Conservation (phyloP, 2,329 filamentous ascomycete genomes). For the Colletotrichum plurivorum region DNA sequence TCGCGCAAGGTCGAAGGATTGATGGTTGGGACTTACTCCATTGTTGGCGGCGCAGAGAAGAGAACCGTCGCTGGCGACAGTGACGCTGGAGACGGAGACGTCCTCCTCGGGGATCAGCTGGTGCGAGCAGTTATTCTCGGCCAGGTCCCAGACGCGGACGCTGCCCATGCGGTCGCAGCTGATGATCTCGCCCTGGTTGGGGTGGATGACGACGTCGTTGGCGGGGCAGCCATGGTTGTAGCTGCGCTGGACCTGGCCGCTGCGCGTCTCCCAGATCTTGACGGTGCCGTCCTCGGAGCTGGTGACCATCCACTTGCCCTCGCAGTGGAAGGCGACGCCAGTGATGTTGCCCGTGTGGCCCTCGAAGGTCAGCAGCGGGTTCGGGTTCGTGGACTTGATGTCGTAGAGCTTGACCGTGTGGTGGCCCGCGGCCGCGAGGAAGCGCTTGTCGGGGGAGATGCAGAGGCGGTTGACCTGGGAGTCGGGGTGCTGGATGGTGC, state of each 20-base stretch:
- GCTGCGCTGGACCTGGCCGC: slow-evolving; percentile 88
- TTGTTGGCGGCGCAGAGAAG: slow-evolving; percentile 96
- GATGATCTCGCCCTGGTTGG: slow-evolving; percentile 98
- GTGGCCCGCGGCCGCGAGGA: slow-evolving; percentile 84
- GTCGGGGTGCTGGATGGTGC: slow-evolving; percentile 97
- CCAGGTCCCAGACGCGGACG: slow-evolving; percentile 95
- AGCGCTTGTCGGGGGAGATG: slow-evolving; percentile 98
- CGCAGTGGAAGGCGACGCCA: slow-evolving; percentile 96
- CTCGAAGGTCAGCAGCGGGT: slow-evolving; percentile 92
- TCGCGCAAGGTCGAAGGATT: neutral
- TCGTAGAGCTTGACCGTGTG: slow-evolving; percentile 97
- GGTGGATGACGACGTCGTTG: slow-evolving; percentile 99
- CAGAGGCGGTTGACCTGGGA: slow-evolving; percentile 98
- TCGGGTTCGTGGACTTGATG: slow-evolving; percentile 98
- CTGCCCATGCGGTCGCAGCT: slow-evolving; percentile 94
- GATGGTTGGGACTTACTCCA: slow-evolving; percentile 66
- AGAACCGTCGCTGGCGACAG: slow-evolving; percentile 93
- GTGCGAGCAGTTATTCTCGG: slow-evolving; percentile 97
- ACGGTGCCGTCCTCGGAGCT: slow-evolving; percentile 97
- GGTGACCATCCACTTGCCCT: slow-evolving; percentile 99
- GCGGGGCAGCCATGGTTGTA: slow-evolving; percentile 91
- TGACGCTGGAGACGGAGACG: slow-evolving; percentile 92
- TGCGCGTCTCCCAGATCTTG: slow-evolving; percentile 96
- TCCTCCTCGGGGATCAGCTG: slow-evolving; percentile 97
- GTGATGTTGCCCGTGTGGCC: slow-evolving; percentile 97